Percentiles rank a stretch among this genome's conserved stretches.
These are phyloP conservation scores for Caryopteris hybrid DNA, from an alignment of 305 asterid species.

Conservation along the genomic window DNA sequence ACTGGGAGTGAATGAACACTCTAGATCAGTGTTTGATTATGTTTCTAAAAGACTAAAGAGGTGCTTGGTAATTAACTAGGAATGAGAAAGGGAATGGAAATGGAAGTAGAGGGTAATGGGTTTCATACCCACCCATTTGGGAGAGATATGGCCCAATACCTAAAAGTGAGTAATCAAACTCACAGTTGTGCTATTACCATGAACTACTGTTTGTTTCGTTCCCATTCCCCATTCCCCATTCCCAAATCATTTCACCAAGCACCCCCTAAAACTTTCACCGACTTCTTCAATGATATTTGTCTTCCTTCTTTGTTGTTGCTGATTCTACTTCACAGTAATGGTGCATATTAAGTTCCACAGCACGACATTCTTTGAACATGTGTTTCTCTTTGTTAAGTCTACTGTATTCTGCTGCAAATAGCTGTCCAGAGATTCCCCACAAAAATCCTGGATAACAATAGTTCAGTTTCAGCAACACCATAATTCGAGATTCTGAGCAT, in stretches of 20 bases:
- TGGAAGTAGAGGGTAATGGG: too few relatives aligned
- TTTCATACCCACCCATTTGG: too few relatives aligned
- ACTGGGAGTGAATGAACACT: not conserved
- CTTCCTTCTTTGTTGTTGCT: not conserved
- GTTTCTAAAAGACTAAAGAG: not conserved
- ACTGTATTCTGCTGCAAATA: not conserved
- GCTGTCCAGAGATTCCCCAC: not conserved
- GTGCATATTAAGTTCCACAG: not conserved
- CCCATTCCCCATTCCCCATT: too few relatives aligned
- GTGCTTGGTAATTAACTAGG: too few relatives aligned
- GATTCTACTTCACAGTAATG: not conserved
- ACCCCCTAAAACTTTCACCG: slow-evolving; percentile 4
- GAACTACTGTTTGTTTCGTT: too few relatives aligned
- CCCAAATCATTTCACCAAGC: too few relatives aligned
- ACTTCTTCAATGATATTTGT: not conserved
- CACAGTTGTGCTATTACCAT: too few relatives aligned
- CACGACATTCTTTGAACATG: not conserved
- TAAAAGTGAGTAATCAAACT: too few relatives aligned
- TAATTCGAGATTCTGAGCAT: slow-evolving; percentile 7
- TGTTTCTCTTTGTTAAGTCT: not conserved
- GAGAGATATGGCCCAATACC: too few relatives aligned
- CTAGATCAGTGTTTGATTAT: not conserved
- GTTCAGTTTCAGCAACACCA: not conserved
- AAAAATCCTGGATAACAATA: not conserved
- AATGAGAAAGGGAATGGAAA: too few relatives aligned